phyloP scores from a whole-genome alignment of 2,329 filamentous ascomycete species.

The Fusarium zealandicum region DNA sequence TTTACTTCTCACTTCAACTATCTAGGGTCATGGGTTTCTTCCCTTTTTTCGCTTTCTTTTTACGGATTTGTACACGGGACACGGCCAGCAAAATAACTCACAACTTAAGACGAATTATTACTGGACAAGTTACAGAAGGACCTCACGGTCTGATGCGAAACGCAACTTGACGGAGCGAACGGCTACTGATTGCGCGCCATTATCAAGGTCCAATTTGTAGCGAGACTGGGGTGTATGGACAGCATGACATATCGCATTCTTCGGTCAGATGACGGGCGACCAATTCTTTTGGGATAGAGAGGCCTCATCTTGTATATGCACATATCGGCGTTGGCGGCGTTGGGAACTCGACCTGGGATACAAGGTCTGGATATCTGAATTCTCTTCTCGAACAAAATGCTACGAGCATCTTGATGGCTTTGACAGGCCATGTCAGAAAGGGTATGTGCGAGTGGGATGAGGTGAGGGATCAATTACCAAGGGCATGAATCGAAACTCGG shows the following conservation, averaged over 20 bases:
- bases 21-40: conserved; percentile 8
- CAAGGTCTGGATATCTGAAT: conserved; percentile 26
- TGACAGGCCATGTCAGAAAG: background rate
- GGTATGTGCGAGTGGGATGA: background rate
- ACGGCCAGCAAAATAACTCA: conserved; percentile 20
- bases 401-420: background rate
- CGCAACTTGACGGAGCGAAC: conserved; percentile 18
- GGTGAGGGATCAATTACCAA: background rate
- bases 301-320: conserved; percentile 27
- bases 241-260: conserved; percentile 18
- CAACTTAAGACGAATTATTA: conserved; percentile 21
- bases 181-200: conserved; percentile 2
- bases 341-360: conserved; percentile 27
- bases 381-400: conserved; percentile 3
- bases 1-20: conserved; percentile 14
- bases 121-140: conserved; percentile 20
- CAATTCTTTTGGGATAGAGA: background rate
- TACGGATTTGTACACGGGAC: conserved; percentile 16
- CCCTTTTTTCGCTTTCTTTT: background rate
- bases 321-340: conserved; percentile 34
- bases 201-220: conserved; percentile 13
- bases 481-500: background rate
- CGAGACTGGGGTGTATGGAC: conserved; percentile 21
- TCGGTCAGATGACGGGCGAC: conserved; percentile 2
- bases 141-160: conserved; percentile 34